Evolutionary conservation across 1,139 yeast species (phyloP).

Genomic region (Groenewaldozyma sp.): DNA sequence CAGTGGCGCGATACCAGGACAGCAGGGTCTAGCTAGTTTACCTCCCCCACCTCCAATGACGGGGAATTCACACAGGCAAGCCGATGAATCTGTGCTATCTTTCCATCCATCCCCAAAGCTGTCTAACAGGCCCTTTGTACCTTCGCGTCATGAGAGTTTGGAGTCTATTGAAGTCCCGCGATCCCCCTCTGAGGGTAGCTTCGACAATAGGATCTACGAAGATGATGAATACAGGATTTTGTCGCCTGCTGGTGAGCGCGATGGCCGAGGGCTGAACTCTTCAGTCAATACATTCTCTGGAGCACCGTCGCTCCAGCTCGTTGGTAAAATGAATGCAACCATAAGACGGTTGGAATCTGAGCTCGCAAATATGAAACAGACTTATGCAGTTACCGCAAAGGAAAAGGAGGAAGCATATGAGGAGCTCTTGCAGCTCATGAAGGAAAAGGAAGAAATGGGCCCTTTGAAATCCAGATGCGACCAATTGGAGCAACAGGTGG

Average conservation of each 20-base stretch:
- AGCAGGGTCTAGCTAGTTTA: too few relatives aligned
- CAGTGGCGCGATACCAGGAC: too few relatives aligned
- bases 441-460: slow-evolving; percentile 42
- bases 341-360: slow-evolving; percentile 77
- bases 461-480: slow-evolving; percentile 34
- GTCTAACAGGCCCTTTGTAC: too few relatives aligned
- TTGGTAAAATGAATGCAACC: slow-evolving; percentile 64
- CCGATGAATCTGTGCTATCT: too few relatives aligned
- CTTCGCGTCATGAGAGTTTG: background rate
- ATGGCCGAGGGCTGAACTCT: slow-evolving; percentile 17
- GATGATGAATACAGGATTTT: too few relatives aligned
- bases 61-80: too few relatives aligned
- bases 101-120: too few relatives aligned
- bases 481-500: slow-evolving; percentile 35
- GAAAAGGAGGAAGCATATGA: slow-evolving; percentile 62
- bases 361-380: slow-evolving; percentile 54
- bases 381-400: slow-evolving; percentile 41
- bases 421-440: slow-evolving; percentile 52
- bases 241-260: too few relatives aligned
- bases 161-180: background rate
- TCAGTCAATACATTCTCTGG: slow-evolving; percentile 23
- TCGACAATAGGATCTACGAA: too few relatives aligned
- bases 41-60: too few relatives aligned
- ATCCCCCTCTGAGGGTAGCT: too few relatives aligned
- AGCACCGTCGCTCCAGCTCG: slow-evolving; percentile 46